Evolutionary conservation across 2,329 filamentous ascomycete species (phyloP).

Genomic region (Hypoxylon sp.): DNA sequence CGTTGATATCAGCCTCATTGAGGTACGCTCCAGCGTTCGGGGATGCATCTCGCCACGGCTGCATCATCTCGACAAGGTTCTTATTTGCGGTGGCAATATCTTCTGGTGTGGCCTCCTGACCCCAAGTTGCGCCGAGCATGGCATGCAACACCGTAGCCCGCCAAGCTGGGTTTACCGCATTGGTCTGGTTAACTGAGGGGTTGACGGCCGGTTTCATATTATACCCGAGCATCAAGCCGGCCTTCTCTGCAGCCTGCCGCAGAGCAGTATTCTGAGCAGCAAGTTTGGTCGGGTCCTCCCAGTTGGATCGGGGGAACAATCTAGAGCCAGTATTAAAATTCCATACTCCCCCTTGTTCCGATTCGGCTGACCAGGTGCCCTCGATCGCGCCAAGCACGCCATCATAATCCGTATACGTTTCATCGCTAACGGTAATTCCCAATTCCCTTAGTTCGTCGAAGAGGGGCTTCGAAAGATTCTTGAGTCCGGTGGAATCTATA

Average conservation of each 20-base stretch:
- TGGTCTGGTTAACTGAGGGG: conserved; percentile 44
- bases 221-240: conserved; percentile 45
- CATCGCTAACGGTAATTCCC: conserved; percentile 33
- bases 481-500: conserved; percentile 25
- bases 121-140: conserved; percentile 41
- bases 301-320: conserved; percentile 46
- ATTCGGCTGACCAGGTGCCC: conserved; percentile 42
- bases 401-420: conserved; percentile 34
- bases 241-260: conserved; percentile 33
- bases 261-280: conserved; percentile 39
- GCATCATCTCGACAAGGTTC: conserved; percentile 41
- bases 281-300: conserved; percentile 39
- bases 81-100: conserved; percentile 39
- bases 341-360: conserved; percentile 40
- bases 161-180: conserved; percentile 46
- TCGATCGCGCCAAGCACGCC: conserved; percentile 39
- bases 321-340: conserved; percentile 43
- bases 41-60: conserved; percentile 43
- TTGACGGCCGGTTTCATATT: conserved; percentile 43
- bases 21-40: conserved; percentile 62
- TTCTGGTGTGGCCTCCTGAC: conserved; percentile 21
- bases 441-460: conserved; percentile 36
- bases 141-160: conserved; percentile 37
- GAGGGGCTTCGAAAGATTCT: conserved; percentile 34
- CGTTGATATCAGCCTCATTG: conserved; percentile 66